Evolutionary conservation across 73 alveolate species (phyloP), one percentile per base, ranked within the genome.

Genomic region (Paramecium caudatum): DNA sequence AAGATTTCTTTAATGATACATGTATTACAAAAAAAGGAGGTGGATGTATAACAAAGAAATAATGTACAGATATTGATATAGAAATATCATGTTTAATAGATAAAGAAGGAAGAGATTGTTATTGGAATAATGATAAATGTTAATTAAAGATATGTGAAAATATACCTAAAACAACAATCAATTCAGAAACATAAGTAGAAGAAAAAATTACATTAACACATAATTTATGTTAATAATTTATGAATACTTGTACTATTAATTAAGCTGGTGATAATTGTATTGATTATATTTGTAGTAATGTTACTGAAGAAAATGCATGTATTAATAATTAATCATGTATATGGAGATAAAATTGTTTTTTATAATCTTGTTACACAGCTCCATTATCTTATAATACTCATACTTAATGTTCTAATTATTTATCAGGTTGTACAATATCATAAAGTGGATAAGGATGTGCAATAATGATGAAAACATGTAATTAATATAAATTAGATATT

Each of bases 301-400:
- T 55, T 5, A 4, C 23, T 10, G 80, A 55, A 10, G 23, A 55
- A 12, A 15, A 55, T 17, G 12, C 30, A 19, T 55, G 80, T 23
- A 21, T 23, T 4, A 27, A 55, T 10, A 55, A 55, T 7, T 0
- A 55, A 23, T 0, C 23, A 27, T 65, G 83, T 33, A 25, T 25
- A 25, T 10, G 15, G 32, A 36, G 83, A 25, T 36, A 12, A 33
- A 33, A 36, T 0, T 65, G 83, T 10, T 30, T 33, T 43, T 32
- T 3, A 4, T 17, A 36, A 65, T 36, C 88, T 36, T 74, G 88
- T 74, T 74, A 23, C 4, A 74, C 69, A 10, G 88, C 88, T 37
- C 88, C 88, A 3, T 23, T 23, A 39, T 41, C 88, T 12, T 74
- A 74, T 74, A 43, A 5, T 4, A 74, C 88, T 3, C 55, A 65